Evolutionary conservation across 441 rosid species (phyloP), one percentile per base, ranked within the genome.

Genomic region (Manihot esculenta): DNA sequence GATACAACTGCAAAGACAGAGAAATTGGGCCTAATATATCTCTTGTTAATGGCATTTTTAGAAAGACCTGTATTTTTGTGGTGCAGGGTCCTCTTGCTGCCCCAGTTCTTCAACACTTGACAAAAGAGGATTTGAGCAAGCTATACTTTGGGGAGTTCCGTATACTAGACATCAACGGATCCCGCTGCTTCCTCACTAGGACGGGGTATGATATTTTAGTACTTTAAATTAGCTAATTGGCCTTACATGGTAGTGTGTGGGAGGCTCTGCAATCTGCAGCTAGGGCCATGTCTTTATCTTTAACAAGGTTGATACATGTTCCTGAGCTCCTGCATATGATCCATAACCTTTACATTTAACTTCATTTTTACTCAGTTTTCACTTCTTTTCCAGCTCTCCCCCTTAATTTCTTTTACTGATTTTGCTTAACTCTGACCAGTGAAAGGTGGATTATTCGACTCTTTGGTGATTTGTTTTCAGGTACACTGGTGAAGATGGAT

Each of bases 401-500:
- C 18, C 23, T 41, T 21, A 27, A 18, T 35, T 20, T 20, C 14
- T 53, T 23, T 35, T 7, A 2, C 14, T 14, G n/a, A 21, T 11
- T 5, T 53, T 49, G 0, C 33, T 48, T 72, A 56, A 21, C 41
- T 72, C 61, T 44, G 23, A 66, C 51, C 21, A 17, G 53, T 64
- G 51, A 68, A 38, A 41, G 42, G 45, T 67, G 71, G 35, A 63
- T 59, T 73, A 41, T 55, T 63, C 49, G 10, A 55, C 66, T 50
- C 49, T 64, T 62, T 49, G 45, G 20, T 51, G 62, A 44, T 57
- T 30, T 30, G 6, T 75, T 61, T 76, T 74, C 81, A 92, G 98
- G 81, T 95, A 92, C 80, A 89, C 95, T 1, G 97, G 98, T 53
- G 99, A 95, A 84, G 99, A 95, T 70, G 99, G 99, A 20, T 95